phyloP scores from a whole-genome alignment of 2,329 filamentous ascomycete genomes.

The Sarocladium strictum region DNA sequence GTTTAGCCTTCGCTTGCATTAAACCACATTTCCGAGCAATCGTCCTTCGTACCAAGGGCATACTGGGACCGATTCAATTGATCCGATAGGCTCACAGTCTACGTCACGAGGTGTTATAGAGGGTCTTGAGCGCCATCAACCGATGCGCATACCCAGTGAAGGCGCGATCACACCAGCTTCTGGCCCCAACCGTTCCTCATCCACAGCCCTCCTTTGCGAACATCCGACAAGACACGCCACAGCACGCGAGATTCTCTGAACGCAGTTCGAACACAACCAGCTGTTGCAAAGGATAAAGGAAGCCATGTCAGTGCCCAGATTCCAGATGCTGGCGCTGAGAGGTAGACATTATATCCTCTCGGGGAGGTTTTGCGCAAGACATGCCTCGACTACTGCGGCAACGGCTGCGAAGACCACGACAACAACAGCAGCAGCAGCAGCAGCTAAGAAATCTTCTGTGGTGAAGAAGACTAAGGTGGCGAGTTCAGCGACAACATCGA shows the following conservation, averaged over 20 bases:
- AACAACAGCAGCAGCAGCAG: neutral
- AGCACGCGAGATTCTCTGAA: neutral
- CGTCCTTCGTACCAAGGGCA: neutral
- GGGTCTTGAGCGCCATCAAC: neutral
- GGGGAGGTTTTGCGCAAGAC: neutral
- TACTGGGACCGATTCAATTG: neutral
- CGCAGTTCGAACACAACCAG: neutral
- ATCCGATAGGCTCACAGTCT: slow-evolving; percentile 5
- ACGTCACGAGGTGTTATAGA: neutral
- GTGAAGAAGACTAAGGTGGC: neutral
- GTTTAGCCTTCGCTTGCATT: neutral
- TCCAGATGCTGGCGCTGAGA: slow-evolving; percentile 6
- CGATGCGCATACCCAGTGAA: neutral
- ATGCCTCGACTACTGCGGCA: neutral
- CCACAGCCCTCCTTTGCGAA: too few species aligned
- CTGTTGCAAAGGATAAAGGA: neutral
- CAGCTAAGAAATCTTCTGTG: neutral
- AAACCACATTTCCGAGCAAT: neutral
- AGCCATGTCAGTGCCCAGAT: neutral
- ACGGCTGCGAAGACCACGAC: neutral
- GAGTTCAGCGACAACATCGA: neutral
- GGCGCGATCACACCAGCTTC: neutral
- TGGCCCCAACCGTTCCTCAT: too few species aligned
- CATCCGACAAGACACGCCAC: too few species aligned
- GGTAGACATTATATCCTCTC: neutral